Evolutionary conservation across 441 rosid genomes (phyloP).

Genomic region (Pelargonium cotyledonis): DNA sequence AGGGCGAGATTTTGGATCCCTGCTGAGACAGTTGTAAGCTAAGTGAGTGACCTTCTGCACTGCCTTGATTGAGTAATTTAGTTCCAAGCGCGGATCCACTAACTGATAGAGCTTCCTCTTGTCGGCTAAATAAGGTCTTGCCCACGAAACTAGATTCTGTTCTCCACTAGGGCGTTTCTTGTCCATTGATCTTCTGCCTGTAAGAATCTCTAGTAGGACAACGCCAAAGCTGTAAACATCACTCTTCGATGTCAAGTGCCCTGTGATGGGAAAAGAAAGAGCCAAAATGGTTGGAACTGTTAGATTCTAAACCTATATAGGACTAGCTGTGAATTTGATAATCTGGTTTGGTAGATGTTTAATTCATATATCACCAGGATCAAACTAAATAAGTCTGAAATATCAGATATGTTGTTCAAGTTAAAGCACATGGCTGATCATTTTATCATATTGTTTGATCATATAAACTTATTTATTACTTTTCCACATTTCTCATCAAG

Average conservation of each 20-base stretch:
- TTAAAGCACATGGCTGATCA: no score
- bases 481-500: no score
- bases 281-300: background rate
- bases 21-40: constrained; percentile 52
- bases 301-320: background rate
- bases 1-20: constrained; percentile 63
- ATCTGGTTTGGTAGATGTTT: no score
- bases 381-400: no score
- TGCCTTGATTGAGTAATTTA: constrained; percentile 64
- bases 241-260: constrained; percentile 48
- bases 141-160: constrained; percentile 48
- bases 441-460: no score
- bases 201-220: constrained; percentile 43
- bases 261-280: constrained; percentile 16
- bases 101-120: constrained; percentile 41
- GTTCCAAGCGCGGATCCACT: constrained; percentile 46
- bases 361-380: no score
- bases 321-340: no score
- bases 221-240: constrained; percentile 50
- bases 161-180: constrained; percentile 47
- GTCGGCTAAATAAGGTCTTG: constrained; percentile 41
- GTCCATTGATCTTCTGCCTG: constrained; percentile 56
- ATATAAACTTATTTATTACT: no score
- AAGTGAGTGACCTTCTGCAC: constrained; percentile 62
- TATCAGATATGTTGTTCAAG: no score